phyloP scores from a whole-genome alignment of 768 basidiomycete species.

The Aureoboletus auriporus region DNA sequence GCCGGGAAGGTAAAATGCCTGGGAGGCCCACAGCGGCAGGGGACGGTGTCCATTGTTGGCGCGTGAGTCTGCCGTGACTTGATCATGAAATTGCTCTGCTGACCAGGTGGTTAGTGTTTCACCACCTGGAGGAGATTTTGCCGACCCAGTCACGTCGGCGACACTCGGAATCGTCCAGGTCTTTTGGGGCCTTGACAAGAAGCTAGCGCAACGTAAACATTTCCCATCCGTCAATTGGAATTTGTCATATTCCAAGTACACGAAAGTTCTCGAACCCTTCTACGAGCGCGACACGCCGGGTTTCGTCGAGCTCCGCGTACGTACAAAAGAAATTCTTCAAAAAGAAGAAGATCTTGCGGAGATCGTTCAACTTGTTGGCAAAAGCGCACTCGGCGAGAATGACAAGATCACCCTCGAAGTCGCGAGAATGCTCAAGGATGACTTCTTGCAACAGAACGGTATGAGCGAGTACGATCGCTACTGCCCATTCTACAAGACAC shows the following conservation, averaged over 20 bases:
- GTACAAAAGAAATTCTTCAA: constrained; percentile 95
- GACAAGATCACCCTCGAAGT: constrained; percentile 99
- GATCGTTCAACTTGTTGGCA: constrained; percentile 99
- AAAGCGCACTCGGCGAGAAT: constrained; percentile 92
- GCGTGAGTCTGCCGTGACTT: constrained; percentile 62
- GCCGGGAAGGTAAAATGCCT: constrained; percentile 94
- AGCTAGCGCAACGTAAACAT: constrained; percentile 96
- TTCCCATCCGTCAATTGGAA: constrained; percentile 99
- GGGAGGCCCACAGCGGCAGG: constrained; percentile 82
- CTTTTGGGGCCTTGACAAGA: constrained; percentile 99
- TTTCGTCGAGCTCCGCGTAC: constrained; percentile 90
- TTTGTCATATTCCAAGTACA: constrained; percentile 98
- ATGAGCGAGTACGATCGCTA: constrained; percentile 97
- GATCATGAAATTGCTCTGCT: constrained; percentile 4
- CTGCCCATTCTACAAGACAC: constrained; percentile 99
- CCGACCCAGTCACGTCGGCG: constrained; percentile 96
- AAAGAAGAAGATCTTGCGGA: constrained; percentile 99
- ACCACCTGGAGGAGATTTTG: constrained; percentile 98
- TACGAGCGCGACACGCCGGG: constrained; percentile 90
- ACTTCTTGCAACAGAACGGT: constrained; percentile 97
- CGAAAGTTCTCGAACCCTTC: constrained; percentile 86
- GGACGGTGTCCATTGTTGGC: constrained; percentile 97
- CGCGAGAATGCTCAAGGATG: constrained; percentile 95
- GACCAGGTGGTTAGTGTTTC: constrained; percentile 63
- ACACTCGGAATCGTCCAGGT: constrained; percentile 99